A percentile compares a stretch with the other conserved stretches of the same genome.
Conservation (phyloP, 139 green algal genomes). For the Closterium sp. region DNA sequence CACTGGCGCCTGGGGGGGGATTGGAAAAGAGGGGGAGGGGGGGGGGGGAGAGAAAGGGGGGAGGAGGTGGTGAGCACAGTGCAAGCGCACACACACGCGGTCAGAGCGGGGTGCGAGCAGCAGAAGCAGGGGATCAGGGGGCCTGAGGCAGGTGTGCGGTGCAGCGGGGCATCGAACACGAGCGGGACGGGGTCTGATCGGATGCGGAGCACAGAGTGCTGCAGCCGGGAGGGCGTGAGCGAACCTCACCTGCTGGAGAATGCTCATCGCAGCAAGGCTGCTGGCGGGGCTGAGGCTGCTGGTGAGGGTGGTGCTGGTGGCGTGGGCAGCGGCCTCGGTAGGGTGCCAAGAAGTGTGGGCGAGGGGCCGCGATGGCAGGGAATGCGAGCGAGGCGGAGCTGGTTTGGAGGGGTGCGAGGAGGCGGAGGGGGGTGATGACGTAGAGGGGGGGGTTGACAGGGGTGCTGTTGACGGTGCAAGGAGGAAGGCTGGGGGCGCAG, state of each 20-base stretch:
- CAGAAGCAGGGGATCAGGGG: background rate
- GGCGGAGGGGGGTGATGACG: background rate
- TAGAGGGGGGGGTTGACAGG: no score
- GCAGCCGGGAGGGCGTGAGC: background rate
- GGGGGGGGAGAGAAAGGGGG: no score
- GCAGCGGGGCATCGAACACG: no score
- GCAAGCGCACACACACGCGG: background rate
- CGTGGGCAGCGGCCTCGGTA: background rate
- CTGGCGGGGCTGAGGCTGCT: no score
- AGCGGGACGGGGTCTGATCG: no score
- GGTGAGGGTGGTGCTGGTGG: background rate
- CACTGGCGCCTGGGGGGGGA: background rate
- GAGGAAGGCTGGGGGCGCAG: background rate
- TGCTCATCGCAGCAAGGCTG: background rate
- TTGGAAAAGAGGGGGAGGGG: background rate
- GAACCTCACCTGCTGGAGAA: background rate
- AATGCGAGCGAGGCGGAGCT: background rate
- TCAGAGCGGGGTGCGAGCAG: background rate
- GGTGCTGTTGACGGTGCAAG: background rate
- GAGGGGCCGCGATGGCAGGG: background rate
- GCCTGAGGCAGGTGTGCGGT: no score
- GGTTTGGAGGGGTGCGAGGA: background rate
- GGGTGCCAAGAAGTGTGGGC: background rate
- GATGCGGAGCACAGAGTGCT: no score
- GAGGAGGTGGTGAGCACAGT: background rate